These are phyloP conservation scores for Gnaphalium uliginosum DNA, from an alignment of 129 eudicot genomes.

Conservation along the genomic window DNA sequence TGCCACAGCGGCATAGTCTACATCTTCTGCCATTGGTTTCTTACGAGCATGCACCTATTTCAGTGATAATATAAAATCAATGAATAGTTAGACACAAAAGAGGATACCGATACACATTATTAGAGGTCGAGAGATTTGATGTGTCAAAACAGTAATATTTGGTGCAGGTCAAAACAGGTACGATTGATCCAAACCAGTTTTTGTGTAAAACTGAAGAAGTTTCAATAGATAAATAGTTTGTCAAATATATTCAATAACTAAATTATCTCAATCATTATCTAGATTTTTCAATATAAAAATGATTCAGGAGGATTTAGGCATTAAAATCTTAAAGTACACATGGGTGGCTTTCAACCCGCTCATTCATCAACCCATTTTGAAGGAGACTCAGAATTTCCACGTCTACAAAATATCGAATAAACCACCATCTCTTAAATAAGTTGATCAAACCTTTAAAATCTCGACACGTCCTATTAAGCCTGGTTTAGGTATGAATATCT, in stretches of 20 bases:
- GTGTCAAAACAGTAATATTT: background rate
- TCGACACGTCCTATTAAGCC: slow-evolving; percentile 86
- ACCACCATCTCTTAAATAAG: background rate
- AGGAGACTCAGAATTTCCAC: background rate
- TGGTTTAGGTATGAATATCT: slow-evolving; percentile 85
- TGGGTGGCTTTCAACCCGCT: background rate
- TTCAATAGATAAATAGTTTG: background rate
- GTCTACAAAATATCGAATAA: slow-evolving; percentile 18
- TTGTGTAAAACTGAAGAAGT: background rate
- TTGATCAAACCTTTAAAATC: slow-evolving; percentile 68
- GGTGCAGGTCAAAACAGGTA: background rate
- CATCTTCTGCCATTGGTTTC: slow-evolving; percentile 92
- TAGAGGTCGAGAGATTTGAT: background rate
- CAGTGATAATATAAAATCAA: slow-evolving; percentile 11
- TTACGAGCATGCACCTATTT: slow-evolving; percentile 93
- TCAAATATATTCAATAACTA: background rate
- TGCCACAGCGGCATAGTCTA: slow-evolving; percentile 92
- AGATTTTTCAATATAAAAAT: background rate
- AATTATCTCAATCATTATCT: background rate
- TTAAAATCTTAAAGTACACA: background rate
- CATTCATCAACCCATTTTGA: background rate
- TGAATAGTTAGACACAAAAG: slow-evolving; percentile 6
- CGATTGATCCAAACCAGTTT: background rate
- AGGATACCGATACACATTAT: background rate
- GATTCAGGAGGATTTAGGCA: background rate